These are phyloP conservation scores for Wickerhamiella brachini DNA, from an alignment of 805 yeast species.

Conservation along the genomic window DNA sequence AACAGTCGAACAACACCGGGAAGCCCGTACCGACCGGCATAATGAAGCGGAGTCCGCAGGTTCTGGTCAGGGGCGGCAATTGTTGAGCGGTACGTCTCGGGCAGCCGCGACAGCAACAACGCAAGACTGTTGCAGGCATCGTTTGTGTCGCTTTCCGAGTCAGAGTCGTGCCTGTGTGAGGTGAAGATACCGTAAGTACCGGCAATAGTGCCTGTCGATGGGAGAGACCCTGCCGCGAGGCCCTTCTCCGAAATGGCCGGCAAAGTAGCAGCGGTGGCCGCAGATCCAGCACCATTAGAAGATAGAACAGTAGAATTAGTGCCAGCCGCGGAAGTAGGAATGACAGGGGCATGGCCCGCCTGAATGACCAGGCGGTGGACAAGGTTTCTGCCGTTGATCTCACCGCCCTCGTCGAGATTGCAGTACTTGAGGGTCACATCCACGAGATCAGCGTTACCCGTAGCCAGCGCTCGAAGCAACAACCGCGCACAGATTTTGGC, in stretches of 20 bases:
- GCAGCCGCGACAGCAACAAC: conserved; percentile 39
- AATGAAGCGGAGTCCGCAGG: conserved; percentile 76
- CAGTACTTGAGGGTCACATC: conserved; percentile 39
- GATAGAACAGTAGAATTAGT: not conserved
- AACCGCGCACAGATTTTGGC: conserved; percentile 28
- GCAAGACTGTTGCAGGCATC: conserved; percentile 18
- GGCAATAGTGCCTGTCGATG: not conserved
- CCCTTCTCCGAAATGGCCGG: too few relatives aligned
- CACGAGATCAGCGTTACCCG: conserved; percentile 33
- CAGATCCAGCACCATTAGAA: not conserved
- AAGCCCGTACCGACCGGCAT: conserved; percentile 77
- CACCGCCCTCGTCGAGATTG: conserved; percentile 46
- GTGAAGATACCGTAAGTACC: not conserved
- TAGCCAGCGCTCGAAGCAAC: conserved; percentile 13
- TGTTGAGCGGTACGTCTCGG: conserved; percentile 37
- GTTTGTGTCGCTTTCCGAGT: not conserved
- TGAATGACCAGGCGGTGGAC: conserved; percentile 67
- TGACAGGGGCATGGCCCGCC: not conserved
- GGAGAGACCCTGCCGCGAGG: not conserved
- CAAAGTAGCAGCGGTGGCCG: not conserved
- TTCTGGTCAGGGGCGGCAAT: conserved; percentile 61
- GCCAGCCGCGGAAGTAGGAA: not conserved
- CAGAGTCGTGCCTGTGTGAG: not conserved
- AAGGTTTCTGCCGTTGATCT: conserved; percentile 69
- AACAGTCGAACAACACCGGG: conserved; percentile 46